Conservation (phyloP, 441 rosid genomes). For the Populus hybrid region DNA sequence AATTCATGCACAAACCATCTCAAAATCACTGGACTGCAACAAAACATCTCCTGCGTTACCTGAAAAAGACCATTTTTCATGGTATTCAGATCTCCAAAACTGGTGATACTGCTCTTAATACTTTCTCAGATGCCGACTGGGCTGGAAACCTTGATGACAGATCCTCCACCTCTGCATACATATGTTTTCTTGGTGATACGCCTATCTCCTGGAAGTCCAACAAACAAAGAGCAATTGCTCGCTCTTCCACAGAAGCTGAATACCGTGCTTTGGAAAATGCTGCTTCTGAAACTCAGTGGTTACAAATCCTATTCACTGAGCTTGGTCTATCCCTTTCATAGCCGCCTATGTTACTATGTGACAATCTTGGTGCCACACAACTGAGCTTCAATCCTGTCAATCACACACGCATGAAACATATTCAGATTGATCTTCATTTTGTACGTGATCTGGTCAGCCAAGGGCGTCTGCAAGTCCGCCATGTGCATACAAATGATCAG, state of each 20-base stretch:
- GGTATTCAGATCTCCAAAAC: too few relatives aligned
- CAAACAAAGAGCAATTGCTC: background rate
- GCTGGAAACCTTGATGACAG: too few relatives aligned
- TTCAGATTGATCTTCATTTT: background rate
- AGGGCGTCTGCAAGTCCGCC: rapidly evolving
- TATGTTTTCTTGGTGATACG: background rate
- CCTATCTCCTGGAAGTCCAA: background rate
- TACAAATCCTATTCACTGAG: background rate
- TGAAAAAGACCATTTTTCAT: too few relatives aligned
- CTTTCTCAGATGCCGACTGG: too few relatives aligned
- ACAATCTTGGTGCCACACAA: background rate
- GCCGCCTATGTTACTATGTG: background rate
- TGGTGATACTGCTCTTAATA: too few relatives aligned
- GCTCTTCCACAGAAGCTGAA: background rate
- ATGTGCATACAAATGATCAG: background rate
- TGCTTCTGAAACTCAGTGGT: too few relatives aligned
- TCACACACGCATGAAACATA: too few relatives aligned
- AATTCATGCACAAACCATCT: too few relatives aligned
- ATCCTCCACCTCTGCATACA: too few relatives aligned
- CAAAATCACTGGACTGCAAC: too few relatives aligned
- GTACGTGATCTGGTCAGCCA: background rate
- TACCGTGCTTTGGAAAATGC: background rate
- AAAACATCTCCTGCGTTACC: too few relatives aligned
- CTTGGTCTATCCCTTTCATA: background rate
- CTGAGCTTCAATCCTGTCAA: too few relatives aligned